Conservation (phyloP, 495 filamentous ascomycete genomes). For the Talaromyces ruber region DNA sequence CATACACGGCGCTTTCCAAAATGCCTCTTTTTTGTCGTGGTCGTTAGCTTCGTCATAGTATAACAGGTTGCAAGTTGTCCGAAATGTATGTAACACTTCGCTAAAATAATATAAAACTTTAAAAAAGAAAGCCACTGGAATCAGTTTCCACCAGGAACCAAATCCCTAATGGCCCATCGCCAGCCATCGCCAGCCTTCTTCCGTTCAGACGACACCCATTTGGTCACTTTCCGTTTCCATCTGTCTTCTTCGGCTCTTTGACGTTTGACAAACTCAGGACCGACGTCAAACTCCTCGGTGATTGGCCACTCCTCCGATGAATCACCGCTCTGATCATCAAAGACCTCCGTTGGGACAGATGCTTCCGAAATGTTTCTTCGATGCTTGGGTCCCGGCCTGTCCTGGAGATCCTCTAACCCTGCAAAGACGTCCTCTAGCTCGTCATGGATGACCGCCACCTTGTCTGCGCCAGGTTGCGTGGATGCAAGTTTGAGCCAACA, state of each 20-base stretch:
- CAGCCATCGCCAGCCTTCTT: constrained; percentile 34
- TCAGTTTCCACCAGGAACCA: constrained; percentile 15
- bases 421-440: constrained; percentile 74
- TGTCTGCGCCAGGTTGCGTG: constrained; percentile 21
- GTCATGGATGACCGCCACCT: constrained; percentile 28
- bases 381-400: constrained; percentile 34
- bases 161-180: constrained; percentile 48
- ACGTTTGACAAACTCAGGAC: constrained; percentile 82
- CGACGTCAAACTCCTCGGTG: constrained; percentile 95
- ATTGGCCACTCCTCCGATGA: constrained; percentile 69
- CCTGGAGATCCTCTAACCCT: constrained; percentile 59
- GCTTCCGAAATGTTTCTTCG: constrained; percentile 28
- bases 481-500: constrained; percentile 75
- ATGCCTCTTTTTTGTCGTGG: not conserved
- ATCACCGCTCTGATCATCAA: constrained; percentile 44
- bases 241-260: constrained; percentile 86
- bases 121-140: not conserved
- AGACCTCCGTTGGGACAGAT: constrained; percentile 17
- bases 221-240: constrained; percentile 76
- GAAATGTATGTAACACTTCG: not conserved
- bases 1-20: not conserved
- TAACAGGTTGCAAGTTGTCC: not conserved
- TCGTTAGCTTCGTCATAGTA: not conserved
- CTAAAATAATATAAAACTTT: not conserved
- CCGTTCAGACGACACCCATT: constrained; percentile 54